phyloP scores from a whole-genome alignment of 768 basidiomycete genomes.

The Suillus decipiens region DNA sequence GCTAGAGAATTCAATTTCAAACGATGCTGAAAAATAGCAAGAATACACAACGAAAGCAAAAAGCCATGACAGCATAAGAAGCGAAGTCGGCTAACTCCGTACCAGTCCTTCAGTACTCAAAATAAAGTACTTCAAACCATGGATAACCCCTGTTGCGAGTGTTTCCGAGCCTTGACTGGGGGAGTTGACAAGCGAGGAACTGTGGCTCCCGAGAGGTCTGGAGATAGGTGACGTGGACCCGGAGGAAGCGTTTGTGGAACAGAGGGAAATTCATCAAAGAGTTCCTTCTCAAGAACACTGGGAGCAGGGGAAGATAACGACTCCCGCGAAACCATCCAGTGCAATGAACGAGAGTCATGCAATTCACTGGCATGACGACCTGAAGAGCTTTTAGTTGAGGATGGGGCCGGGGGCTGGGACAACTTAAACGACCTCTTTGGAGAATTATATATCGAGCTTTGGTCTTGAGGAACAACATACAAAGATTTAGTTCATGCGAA shows the following conservation, averaged over 20 bases:
- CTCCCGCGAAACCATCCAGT: constrained; percentile 50
- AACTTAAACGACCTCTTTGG: constrained; percentile 27
- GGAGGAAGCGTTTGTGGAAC: constrained; percentile 56
- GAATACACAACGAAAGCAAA: constrained; percentile 4
- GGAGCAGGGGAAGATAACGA: constrained; percentile 43
- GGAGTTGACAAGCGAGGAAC: constrained; percentile 28
- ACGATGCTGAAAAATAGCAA: constrained; percentile 1
- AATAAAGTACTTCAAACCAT: constrained; percentile 19
- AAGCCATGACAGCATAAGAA: neutral
- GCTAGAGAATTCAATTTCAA: neutral
- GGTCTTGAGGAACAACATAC: constrained; percentile 21
- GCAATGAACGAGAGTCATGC: constrained; percentile 35
- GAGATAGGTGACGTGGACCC: constrained; percentile 21
- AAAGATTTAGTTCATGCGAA: neutral
- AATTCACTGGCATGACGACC: constrained; percentile 14
- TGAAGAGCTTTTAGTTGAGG: constrained; percentile 17
- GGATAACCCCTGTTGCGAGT: constrained; percentile 24
- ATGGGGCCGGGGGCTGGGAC: constrained; percentile 23
- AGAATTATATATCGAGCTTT: constrained; percentile 28
- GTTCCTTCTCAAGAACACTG: constrained; percentile 51
- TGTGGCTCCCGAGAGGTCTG: constrained; percentile 15
- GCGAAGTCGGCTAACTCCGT: neutral
- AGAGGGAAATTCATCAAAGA: constrained; percentile 74
- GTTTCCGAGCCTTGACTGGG: constrained; percentile 29
- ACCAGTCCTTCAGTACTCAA: neutral